Evolutionary conservation across 2,329 filamentous ascomycete genomes (phyloP).

Genomic region (Claviceps africana): DNA sequence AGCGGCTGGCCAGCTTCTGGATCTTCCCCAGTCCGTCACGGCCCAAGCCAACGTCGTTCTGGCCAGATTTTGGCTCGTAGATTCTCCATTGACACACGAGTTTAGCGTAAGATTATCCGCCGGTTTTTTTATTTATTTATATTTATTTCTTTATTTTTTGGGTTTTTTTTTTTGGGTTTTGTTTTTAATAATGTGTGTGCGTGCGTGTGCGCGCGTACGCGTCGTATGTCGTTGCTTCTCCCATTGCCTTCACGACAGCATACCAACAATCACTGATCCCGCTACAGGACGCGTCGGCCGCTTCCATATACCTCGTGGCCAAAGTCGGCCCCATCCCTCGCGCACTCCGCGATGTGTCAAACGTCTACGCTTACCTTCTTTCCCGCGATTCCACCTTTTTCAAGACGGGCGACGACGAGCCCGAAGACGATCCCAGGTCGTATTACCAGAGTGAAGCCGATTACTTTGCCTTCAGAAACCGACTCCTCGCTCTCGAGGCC

Average conservation of each 20-base stretch:
- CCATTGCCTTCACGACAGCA: not conserved
- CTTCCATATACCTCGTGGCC: constrained; percentile 63
- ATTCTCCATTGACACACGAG: constrained; percentile 41
- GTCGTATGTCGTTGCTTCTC: not conserved
- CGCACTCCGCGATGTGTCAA: constrained; percentile 66
- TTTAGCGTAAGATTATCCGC: constrained; percentile 31
- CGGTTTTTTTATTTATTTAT: not conserved
- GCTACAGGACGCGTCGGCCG: constrained; percentile 65
- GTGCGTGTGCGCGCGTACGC: too few species aligned
- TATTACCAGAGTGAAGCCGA: constrained; percentile 62
- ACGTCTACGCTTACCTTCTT: constrained; percentile 71
- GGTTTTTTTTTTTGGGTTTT: too few species aligned
- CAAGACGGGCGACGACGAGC: constrained; percentile 21
- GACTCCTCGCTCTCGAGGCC: constrained; percentile 61
- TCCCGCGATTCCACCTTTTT: constrained; percentile 45
- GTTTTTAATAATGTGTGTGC: too few species aligned
- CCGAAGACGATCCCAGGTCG: constrained; percentile 29
- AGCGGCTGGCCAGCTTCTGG: constrained; percentile 65
- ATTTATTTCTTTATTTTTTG: too few species aligned
- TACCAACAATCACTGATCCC: not conserved
- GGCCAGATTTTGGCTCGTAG: constrained; percentile 62
- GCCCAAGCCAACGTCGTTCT: constrained; percentile 75
- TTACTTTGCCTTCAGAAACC: constrained; percentile 50
- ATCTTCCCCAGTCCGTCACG: constrained; percentile 72
- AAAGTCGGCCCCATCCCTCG: constrained; percentile 70